These are phyloP conservation scores for Aspergillus ibericus DNA, from an alignment of 2,329 filamentous ascomycete genomes.

Conservation along the genomic window DNA sequence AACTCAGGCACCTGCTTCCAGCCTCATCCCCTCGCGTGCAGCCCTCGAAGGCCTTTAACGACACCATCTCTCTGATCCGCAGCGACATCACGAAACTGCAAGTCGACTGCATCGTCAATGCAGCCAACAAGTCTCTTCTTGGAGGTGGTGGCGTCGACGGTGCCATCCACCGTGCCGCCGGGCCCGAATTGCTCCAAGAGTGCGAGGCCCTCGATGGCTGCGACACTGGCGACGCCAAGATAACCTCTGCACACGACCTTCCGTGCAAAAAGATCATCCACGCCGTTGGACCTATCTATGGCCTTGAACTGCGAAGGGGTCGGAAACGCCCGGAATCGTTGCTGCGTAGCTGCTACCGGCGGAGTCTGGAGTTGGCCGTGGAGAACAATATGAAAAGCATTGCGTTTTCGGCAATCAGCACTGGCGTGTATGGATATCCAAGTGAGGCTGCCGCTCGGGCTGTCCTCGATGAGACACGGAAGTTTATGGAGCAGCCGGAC, in stretches of 20 bases:
- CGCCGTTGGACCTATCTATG: constrained; percentile 82
- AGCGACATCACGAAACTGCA: constrained; percentile 79
- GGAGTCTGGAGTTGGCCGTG: constrained; percentile 70
- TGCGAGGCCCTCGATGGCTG: constrained; percentile 74
- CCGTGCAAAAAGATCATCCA: constrained; percentile 82
- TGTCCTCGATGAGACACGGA: constrained; percentile 63
- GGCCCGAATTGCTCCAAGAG: constrained; percentile 65
- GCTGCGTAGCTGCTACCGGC: constrained; percentile 67
- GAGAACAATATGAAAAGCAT: constrained; percentile 66
- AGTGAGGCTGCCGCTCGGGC: constrained; percentile 68
- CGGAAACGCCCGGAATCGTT: constrained; percentile 41
- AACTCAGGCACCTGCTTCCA: constrained; percentile 50
- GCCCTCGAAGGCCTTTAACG: constrained; percentile 52
- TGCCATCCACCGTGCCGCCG: constrained; percentile 83
- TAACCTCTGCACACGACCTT: constrained; percentile 74
- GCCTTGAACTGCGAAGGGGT: constrained; percentile 36
- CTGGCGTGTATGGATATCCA: constrained; percentile 87
- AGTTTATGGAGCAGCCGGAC: constrained; percentile 51
- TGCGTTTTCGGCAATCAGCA: constrained; percentile 83
- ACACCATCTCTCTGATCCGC: constrained; percentile 64
- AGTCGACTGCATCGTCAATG: constrained; percentile 87
- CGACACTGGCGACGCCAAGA: constrained; percentile 74
- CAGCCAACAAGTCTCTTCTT: constrained; percentile 74
- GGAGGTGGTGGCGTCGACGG: constrained; percentile 91
- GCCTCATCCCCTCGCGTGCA: constrained; percentile 28